Conservation (phyloP, 805 yeast species). For the Kazachstania kunashirensis region DNA sequence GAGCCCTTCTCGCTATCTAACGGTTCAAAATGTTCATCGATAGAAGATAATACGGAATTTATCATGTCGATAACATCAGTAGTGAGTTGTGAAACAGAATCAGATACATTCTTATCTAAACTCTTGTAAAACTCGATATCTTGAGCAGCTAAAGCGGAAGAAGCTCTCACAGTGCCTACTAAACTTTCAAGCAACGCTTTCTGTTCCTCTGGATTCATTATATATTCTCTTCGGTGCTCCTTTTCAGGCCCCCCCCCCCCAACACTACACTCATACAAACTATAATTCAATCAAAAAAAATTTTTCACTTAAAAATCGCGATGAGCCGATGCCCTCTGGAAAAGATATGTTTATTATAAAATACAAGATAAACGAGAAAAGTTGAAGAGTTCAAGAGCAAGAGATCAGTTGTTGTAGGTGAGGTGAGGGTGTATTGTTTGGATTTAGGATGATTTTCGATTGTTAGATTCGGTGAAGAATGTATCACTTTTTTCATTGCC, state of each 20-base stretch:
- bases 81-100: constrained; percentile 34
- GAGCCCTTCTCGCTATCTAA: constrained; percentile 34
- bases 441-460: too few relatives aligned
- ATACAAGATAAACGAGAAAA: neutral
- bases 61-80: constrained; percentile 37
- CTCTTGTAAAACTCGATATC: constrained; percentile 72
- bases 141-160: constrained; percentile 62
- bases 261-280: neutral
- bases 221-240: too few relatives aligned
- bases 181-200: constrained; percentile 8
- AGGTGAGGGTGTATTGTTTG: too few relatives aligned
- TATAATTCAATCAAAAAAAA: neutral
- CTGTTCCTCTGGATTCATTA: constrained; percentile 6
- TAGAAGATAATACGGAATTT: constrained; percentile 35
- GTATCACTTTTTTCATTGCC: too few relatives aligned
- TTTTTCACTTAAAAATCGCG: neutral
- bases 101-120: constrained; percentile 41
- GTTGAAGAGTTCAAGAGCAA: too few relatives aligned
- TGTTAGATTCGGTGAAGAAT: too few relatives aligned
- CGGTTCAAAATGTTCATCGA: constrained; percentile 26
- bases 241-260: neutral
- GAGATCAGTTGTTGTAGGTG: too few relatives aligned
- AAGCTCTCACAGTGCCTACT: constrained; percentile 45
- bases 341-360: neutral
- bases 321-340: neutral